Evolutionary conservation across 2,329 filamentous ascomycete species (phyloP).

Genomic region (Chaetomium sp.): DNA sequence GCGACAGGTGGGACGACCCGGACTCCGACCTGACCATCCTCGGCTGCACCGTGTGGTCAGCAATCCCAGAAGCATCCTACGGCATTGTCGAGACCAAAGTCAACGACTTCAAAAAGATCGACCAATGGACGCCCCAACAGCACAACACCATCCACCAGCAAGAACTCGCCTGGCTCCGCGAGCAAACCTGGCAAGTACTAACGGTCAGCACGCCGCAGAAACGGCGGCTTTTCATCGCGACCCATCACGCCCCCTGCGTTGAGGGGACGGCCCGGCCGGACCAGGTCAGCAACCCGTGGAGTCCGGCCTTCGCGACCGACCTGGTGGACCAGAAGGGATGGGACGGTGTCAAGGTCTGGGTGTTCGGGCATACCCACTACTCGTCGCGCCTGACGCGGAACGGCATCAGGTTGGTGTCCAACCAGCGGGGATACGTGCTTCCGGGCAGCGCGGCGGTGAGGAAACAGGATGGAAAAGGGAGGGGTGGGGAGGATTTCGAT

Average conservation of each 20-base stretch:
- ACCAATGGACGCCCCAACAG: slow-evolving; percentile 41
- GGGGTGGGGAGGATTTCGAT: background rate
- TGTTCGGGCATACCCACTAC: slow-evolving; percentile 46
- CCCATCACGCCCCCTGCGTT: slow-evolving; percentile 48
- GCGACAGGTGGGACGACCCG: slow-evolving; percentile 34
- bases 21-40: slow-evolving; percentile 42
- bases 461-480: background rate
- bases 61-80: slow-evolving; percentile 35
- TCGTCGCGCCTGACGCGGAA: slow-evolving; percentile 31
- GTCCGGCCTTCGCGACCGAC: slow-evolving; percentile 48
- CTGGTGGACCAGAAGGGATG: slow-evolving; percentile 27
- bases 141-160: slow-evolving; percentile 43
- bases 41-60: slow-evolving; percentile 53
- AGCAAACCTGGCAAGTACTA: slow-evolving; percentile 28
- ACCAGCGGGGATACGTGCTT: slow-evolving; percentile 28
- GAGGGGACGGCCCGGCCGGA: slow-evolving; percentile 41
- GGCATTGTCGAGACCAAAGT: slow-evolving; percentile 38
- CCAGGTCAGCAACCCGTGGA: slow-evolving; percentile 40
- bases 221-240: slow-evolving; percentile 44
- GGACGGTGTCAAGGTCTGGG: slow-evolving; percentile 32
- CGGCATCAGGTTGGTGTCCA: slow-evolving; percentile 36
- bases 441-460: background rate
- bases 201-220: background rate
- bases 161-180: slow-evolving; percentile 46
- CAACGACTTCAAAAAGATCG: slow-evolving; percentile 49